Evolutionary conservation across 768 basidiomycete genomes (phyloP).

Genomic region (Ephemerocybe angulata): DNA sequence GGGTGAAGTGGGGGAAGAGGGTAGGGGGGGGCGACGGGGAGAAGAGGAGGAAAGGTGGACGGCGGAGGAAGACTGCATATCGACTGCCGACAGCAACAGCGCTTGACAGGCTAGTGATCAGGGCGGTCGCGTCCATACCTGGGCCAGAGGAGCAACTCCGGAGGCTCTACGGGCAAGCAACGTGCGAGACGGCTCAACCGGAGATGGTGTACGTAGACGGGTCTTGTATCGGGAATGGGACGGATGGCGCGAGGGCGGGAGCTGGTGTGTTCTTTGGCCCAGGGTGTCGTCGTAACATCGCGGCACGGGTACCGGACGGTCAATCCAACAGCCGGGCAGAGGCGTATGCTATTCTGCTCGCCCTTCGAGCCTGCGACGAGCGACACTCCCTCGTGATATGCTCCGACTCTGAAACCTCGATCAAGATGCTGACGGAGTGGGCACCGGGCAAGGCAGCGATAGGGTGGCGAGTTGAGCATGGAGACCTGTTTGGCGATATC

Average conservation of each 20-base stretch:
- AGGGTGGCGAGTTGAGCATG: conserved; percentile 16
- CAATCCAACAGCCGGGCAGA: conserved; percentile 17
- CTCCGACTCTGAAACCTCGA: conserved; percentile 15
- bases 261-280: neutral
- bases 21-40: neutral
- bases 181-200: neutral
- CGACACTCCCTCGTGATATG: conserved; percentile 3
- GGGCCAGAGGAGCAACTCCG: neutral
- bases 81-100: neutral
- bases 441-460: neutral
- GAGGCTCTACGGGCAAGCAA: neutral
- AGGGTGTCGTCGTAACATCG: neutral
- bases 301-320: neutral
- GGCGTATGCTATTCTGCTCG: conserved; percentile 11
- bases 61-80: neutral
- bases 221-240: neutral
- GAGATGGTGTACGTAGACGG: neutral
- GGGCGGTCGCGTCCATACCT: neutral
- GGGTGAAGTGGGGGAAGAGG: neutral
- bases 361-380: neutral
- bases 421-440: conserved; percentile 4
- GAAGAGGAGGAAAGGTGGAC: neutral
- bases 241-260: neutral
- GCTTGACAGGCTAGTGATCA: neutral
- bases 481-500: conserved; percentile 14